phyloP scores from a whole-genome alignment of 2,329 filamentous ascomycete species.

The Penicillium sp. region DNA sequence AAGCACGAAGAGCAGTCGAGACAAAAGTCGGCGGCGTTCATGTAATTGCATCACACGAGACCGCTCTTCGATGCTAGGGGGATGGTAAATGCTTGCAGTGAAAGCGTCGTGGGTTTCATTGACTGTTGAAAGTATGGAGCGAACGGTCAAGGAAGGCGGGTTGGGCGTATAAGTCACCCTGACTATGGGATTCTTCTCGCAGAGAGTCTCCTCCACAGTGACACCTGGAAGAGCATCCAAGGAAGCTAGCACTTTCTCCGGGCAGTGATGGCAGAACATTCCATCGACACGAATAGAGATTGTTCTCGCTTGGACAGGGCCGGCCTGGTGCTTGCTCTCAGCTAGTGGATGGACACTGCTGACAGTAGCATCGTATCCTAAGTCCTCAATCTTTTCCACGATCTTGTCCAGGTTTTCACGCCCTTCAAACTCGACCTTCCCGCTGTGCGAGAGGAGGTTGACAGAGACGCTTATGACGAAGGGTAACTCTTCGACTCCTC shows the following conservation, averaged over 20 bases:
- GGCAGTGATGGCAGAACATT: constrained; percentile 70
- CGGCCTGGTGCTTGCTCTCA: constrained; percentile 30
- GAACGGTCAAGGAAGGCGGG: constrained; percentile 65
- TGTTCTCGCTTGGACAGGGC: constrained; percentile 43
- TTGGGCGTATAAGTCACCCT: constrained; percentile 65
- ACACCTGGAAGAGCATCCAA: constrained; percentile 47
- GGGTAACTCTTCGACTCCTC: constrained; percentile 42
- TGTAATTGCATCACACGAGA: constrained; percentile 65
- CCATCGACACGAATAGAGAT: constrained; percentile 64
- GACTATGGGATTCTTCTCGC: constrained; percentile 60
- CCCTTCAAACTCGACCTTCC: constrained; percentile 46
- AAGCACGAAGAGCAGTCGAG: constrained; percentile 65
- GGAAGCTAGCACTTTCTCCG: constrained; percentile 42
- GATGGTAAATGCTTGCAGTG: constrained; percentile 65
- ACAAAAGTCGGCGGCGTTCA: constrained; percentile 63
- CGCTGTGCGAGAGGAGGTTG: constrained; percentile 50
- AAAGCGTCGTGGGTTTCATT: constrained; percentile 62
- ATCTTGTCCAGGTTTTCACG: constrained; percentile 44
- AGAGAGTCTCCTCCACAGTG: constrained; percentile 42
- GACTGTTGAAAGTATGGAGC: constrained; percentile 66
- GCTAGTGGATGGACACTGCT: constrained; percentile 39
- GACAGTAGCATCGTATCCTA: constrained; percentile 62
- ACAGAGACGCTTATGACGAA: constrained; percentile 48
- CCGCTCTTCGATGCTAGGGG: constrained; percentile 76
- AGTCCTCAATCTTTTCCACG: constrained; percentile 48